Percentiles rank a stretch among this genome's conserved stretches.
These are phyloP conservation scores for Xerocomus alliaceus DNA, from an alignment of 1,284 basidiomycete species.

Conservation along the genomic window DNA sequence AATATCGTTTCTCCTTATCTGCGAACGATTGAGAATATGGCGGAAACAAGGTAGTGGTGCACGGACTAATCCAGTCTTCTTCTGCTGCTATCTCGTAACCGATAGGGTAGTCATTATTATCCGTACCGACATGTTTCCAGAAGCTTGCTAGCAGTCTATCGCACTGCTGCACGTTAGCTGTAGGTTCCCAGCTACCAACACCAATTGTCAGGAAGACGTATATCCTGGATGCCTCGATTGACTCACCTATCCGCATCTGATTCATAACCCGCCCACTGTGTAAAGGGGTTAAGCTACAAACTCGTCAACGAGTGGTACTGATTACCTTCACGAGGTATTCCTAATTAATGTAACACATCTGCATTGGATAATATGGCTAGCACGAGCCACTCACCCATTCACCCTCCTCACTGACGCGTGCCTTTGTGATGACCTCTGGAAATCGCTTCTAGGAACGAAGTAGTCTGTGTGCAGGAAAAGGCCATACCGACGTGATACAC, in stretches of 20 bases:
- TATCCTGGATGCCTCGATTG: neutral
- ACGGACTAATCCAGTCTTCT: conserved; percentile 59
- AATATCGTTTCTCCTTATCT: conserved; percentile 53
- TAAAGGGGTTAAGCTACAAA: conserved; percentile 29
- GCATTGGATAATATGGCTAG: neutral
- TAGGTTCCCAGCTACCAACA: conserved; percentile 67
- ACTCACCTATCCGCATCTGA: conserved; percentile 55
- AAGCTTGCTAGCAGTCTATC: conserved; percentile 62
- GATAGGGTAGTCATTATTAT: conserved; percentile 57
- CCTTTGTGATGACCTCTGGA: conserved; percentile 61
- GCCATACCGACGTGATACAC: conserved; percentile 59
- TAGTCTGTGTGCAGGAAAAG: neutral
- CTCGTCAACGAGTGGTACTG: neutral
- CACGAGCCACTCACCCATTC: conserved; percentile 50
- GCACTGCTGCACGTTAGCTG: conserved; percentile 60
- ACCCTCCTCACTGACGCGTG: conserved; percentile 51
- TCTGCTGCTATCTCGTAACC: conserved; percentile 52
- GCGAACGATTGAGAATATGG: neutral
- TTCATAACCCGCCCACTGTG: conserved; percentile 58
- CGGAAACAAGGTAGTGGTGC: neutral
- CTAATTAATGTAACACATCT: conserved; percentile 39
- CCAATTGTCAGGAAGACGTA: neutral
- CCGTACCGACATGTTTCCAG: conserved; percentile 66
- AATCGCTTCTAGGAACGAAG: neutral
- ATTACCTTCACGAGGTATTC: conserved; percentile 67